A percentile compares a stretch with the other conserved stretches of the same genome.
Evolutionary conservation across 768 basidiomycete genomes (phyloP).

Genomic region (Phlegmacium glaucopus): DNA sequence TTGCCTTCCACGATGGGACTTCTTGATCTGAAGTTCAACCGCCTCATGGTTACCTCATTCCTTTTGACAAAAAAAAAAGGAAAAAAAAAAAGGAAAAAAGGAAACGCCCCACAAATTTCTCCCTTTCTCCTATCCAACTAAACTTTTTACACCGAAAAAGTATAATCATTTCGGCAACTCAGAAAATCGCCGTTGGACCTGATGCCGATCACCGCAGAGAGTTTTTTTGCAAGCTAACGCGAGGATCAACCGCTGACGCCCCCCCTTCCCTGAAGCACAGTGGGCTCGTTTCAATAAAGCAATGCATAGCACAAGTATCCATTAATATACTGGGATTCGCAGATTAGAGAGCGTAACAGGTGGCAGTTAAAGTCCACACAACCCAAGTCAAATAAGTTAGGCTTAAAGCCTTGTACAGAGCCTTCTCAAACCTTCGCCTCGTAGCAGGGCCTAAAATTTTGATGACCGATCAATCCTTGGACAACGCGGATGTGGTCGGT

Average conservation of each 20-base stretch:
- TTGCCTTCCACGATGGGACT: conserved; percentile 3
- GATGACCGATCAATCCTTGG: conserved; percentile 17
- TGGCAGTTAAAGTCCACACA: neutral
- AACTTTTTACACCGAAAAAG: conserved; percentile 1
- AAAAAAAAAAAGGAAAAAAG: no score
- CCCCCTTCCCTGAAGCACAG: neutral
- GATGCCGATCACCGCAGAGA: conserved; percentile 18
- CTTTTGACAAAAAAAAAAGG: no score
- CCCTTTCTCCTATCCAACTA: neutral
- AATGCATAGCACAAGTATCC: no score
- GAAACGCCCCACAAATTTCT: no score
- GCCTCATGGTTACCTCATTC: neutral
- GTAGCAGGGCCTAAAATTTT: conserved; percentile 4
- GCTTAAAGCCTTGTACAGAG: neutral
- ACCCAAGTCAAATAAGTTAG: neutral
- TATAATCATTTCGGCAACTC: conserved; percentile 5
- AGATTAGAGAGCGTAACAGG: no score
- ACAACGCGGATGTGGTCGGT: conserved; percentile 13
- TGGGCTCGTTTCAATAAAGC: neutral
- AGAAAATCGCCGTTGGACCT: conserved; percentile 5
- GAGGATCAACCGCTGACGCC: conserved; percentile 1
- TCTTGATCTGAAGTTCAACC: neutral
- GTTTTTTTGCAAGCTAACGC: conserved; percentile 9
- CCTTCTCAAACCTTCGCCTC: conserved; percentile 3
- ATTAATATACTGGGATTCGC: no score